Conservation (phyloP, 495 filamentous ascomycete genomes). For the Penicillium atrosanguineum region DNA sequence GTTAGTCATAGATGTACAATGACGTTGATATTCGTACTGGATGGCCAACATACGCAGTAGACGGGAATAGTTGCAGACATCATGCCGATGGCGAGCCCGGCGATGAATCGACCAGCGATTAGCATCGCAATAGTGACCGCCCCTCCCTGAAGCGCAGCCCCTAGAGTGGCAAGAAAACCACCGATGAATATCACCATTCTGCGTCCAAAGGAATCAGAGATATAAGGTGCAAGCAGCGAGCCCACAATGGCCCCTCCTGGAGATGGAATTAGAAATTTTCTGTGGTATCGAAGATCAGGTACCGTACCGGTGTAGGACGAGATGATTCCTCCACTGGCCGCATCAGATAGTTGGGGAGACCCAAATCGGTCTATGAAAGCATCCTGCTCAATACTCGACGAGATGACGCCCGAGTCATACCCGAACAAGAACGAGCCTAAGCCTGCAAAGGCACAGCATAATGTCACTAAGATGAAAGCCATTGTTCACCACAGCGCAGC, state of each 20-base stretch:
- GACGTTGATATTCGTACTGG: too few species aligned
- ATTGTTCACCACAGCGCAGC: constrained; percentile 17
- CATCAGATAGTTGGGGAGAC: constrained; percentile 32
- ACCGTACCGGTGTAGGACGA: constrained; percentile 46
- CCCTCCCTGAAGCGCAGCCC: constrained; percentile 50
- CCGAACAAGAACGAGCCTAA: constrained; percentile 59
- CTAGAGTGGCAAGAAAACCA: constrained; percentile 43
- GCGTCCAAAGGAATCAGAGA: constrained; percentile 46
- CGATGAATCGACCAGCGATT: constrained; percentile 50
- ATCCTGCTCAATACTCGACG: constrained; percentile 44
- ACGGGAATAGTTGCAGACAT: constrained; percentile 52
- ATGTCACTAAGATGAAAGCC: constrained; percentile 39
- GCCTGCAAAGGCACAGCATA: constrained; percentile 53
- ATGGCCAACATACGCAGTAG: constrained; percentile 33
- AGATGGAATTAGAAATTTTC: constrained; percentile 1
- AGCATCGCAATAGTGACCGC: constrained; percentile 51
- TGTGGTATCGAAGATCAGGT: not conserved
- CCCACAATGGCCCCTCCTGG: constrained; percentile 48
- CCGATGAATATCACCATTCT: constrained; percentile 49
- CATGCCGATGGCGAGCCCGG: constrained; percentile 49
- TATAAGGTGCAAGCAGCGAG: constrained; percentile 43
- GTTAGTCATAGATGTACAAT: constrained; percentile 9
- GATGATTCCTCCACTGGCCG: constrained; percentile 48
- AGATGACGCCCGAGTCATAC: constrained; percentile 52
- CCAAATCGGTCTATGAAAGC: constrained; percentile 43